These are phyloP conservation scores for Spencermartinsiella ligniputridi DNA, from an alignment of 1,139 yeast genomes.

Conservation along the genomic window DNA sequence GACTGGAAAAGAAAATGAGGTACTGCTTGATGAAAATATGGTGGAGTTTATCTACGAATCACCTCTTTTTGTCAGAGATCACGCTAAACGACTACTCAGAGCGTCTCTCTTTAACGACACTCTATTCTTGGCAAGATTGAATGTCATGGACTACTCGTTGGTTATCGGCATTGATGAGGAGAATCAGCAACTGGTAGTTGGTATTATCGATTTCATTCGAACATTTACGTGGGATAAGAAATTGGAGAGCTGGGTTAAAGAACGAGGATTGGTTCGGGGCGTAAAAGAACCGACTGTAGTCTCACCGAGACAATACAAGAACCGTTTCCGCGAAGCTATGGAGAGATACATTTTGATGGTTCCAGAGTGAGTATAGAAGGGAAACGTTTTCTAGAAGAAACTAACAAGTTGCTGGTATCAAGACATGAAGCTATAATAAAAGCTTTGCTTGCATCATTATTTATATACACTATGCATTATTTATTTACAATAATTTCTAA, in stretches of 20 bases:
- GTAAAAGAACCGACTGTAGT: constrained; percentile 96
- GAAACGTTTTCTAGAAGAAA: background rate
- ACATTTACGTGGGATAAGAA: constrained; percentile 99
- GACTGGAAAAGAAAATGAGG: constrained; percentile 94
- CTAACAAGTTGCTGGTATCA: constrained; percentile 24
- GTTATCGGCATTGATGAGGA: constrained; percentile 86
- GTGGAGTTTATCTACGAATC: constrained; percentile 95
- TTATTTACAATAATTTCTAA: constrained; percentile 5
- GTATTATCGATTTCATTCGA: constrained; percentile 91
- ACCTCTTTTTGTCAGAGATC: constrained; percentile 90
- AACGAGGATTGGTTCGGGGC: constrained; percentile 78
- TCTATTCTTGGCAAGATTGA: constrained; percentile 89
- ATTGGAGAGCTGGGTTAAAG: constrained; percentile 98
- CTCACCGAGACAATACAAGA: constrained; percentile 92
- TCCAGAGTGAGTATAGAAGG: constrained; percentile 51
- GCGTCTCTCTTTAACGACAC: constrained; percentile 96
- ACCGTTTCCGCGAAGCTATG: constrained; percentile 96
- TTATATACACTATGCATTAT: constrained; percentile 1
- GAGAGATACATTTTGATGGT: constrained; percentile 91
- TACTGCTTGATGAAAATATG: constrained; percentile 93
- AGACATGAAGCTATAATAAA: constrained; percentile 8
- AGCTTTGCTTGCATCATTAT: background rate
- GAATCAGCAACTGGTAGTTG: constrained; percentile 71
- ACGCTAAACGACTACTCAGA: constrained; percentile 76
- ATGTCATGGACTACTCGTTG: constrained; percentile 96